Evolutionary conservation across 192 early-diverging fungal species (phyloP), one percentile per base, ranked within the genome.

Genomic region (Coemansia sp.): DNA sequence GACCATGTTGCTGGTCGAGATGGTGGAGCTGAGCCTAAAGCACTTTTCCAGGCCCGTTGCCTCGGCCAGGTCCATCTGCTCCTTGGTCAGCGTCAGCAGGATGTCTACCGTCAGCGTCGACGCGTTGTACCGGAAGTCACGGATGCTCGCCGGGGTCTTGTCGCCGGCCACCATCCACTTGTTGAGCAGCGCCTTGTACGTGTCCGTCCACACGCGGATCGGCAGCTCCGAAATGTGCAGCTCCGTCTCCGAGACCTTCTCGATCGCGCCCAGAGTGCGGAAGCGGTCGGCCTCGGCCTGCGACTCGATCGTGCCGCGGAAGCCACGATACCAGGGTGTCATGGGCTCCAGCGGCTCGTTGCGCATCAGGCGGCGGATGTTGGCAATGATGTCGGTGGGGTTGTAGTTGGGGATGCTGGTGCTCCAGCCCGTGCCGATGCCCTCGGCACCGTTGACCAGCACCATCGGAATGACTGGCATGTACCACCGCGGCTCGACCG

Each of bases 401-500:
- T 89, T 93, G 60, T 81, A 86, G 73, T 91, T 92, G 28, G 88
- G 90, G 60, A 89, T 85, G 28, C 31, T 75, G 0, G 84, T 80
- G 60, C 84, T 86, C 87, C 87, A 89, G 0, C 84, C 95, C 8
- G 96, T 99, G 27, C 94, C 96, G 54, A 99, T 99, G 54, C 96
- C 96, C 13, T 92, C 87, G 5, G 82, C 78, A 23, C 94, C 94
- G 59, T 96, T 99, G 9, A 99, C 78, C 17, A 99, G 64, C 0
- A 99, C 77, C 89, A 96, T 91, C 1, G 94, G 96, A 3, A 96
- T 49, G 16, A 99, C 84, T 0, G 94, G 94, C 7, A 94, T 63
- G 63, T 89, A 96, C 88, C 91, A 99, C 49, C 87, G 80, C n/a
- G 96, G 94, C 74, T 96, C 94, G 30, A 99, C 89, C 30, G 64